Evolutionary conservation across 805 yeast species (phyloP), one percentile per base, ranked within the genome.

Genomic region (Wickerhamomyces canadensis): DNA sequence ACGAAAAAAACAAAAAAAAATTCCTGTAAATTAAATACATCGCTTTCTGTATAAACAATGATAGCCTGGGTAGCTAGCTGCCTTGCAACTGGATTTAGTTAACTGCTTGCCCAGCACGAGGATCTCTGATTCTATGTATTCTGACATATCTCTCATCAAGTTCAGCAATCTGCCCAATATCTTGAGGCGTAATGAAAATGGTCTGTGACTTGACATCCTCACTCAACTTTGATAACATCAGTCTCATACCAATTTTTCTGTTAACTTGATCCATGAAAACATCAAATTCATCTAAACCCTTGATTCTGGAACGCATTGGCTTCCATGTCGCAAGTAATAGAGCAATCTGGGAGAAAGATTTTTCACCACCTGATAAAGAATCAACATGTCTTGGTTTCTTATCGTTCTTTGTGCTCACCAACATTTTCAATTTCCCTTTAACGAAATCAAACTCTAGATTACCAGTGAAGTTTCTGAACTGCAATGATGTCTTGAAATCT

Each of bases 191-290:
- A 31, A 91, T 91, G 48, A 91, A 86, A 6, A 91, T 80, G 1
- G 95, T 83, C 60, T 91, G 98, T 1, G 89, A 78, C 43, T 78
- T 72, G 0, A 80, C 72, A 39, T 77, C 74, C 33, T 70, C 70
- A 7, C 78, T 61, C 22, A 89, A 72, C 46, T 86, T 84, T 19
- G 73, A 72, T 33, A 88, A 65, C 55, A 93, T 78, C 44, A 89
- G 61, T 33, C 75, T 70, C 55, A 93, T 77, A 42, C 95, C 87
- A 36, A 84, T 74, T 31, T 80, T 72, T 47, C 98, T 72, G 55
- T 89, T 88, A 14, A 87, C 85, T 34, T 87, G 86, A 59, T 93
- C 99, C 98, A 93, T 93, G 53, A 80, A 93, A 16, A 93, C 98
- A 62, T 93, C 99, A 58, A 84, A 93, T 60, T 93, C 99, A 61